Evolutionary conservation across 2,329 filamentous ascomycete species (phyloP), one percentile per base, ranked within the genome.

Genomic region (Neonectria punicea): DNA sequence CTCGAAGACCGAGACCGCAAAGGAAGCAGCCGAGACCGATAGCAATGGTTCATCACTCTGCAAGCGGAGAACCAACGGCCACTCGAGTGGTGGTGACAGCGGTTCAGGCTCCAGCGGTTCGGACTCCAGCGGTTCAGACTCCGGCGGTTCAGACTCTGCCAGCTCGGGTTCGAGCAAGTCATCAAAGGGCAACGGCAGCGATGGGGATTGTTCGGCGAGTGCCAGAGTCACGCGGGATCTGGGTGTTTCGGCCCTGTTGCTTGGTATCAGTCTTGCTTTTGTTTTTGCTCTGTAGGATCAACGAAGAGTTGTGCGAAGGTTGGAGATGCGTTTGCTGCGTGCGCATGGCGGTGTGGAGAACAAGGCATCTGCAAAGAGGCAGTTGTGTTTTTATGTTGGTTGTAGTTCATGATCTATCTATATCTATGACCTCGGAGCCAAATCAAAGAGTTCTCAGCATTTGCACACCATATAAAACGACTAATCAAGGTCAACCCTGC

Each of bases 131-230:
- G 36, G 32, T 20, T 49, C 53, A 8, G 32, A 39, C 7, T 51
- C 53, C 7, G 44, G 53, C 30, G 10, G 30, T 32, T 32, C 30
- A 32, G 4, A 47, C 28, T 30, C 34, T 13, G 32, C 34, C 7
- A 51, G 43, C 14, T 39, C 36, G 14, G 36, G 14, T 16, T 39
- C 36, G 16, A 41, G 53, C 16, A 44, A 34, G 11, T 28, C 47
- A 5, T 46, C 7, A 60, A 47, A n/a, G 58, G 51, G 2, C 55
- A 50, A 47, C 2, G 9, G 55, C 0, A 41, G 34, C 4, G 25
- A 68, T 5, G 53, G 8, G 5, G 9, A 58, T 28, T 73, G 70
- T 8, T 71, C 68, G 0, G 50, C 41, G 1, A 70, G 34, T 1
- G 55, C 61, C 2, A 28, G 39, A 0, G 5, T 41, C 0, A 61